Percentiles rank a stretch among this genome's conserved stretches.
Conservation (phyloP, 2,329 filamentous ascomycete species). For the Phialophora chinensis region DNA sequence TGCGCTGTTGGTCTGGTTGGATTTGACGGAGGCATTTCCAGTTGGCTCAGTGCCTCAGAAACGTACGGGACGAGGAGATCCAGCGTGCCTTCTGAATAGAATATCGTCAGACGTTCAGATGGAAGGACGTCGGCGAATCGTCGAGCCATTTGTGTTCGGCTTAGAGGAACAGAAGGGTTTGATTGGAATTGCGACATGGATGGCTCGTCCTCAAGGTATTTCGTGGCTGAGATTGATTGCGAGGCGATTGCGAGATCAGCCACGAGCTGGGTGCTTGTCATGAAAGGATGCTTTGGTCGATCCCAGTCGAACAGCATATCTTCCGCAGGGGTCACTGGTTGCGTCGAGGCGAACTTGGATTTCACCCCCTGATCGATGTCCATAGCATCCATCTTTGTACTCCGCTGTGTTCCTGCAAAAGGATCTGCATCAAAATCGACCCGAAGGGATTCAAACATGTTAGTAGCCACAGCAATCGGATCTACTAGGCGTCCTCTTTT, state of each 20-base stretch:
- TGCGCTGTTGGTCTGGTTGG: constrained; percentile 51
- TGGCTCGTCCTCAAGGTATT: constrained; percentile 78
- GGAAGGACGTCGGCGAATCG: constrained; percentile 92
- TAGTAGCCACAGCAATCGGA: constrained; percentile 83
- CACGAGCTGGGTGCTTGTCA: constrained; percentile 36
- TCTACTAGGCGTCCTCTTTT: constrained; percentile 76
- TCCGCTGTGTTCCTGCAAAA: constrained; percentile 52
- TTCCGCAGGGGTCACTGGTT: constrained; percentile 77
- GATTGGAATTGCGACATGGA: constrained; percentile 82
- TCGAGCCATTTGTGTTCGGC: constrained; percentile 85
- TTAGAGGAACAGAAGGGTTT: constrained; percentile 77
- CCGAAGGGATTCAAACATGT: constrained; percentile 88
- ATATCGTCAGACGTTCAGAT: constrained; percentile 82
- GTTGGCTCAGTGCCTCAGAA: constrained; percentile 78
- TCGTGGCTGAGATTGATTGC: constrained; percentile 50
- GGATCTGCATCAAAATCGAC: constrained; percentile 82
- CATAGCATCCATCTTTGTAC: constrained; percentile 63
- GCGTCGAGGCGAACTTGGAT: constrained; percentile 74
- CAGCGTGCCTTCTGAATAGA: constrained; percentile 82
- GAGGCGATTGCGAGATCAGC: constrained; percentile 46
- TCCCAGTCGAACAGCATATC: constrained; percentile 90
- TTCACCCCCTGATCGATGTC: constrained; percentile 65
- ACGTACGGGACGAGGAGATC: constrained; percentile 79
- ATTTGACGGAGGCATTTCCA: constrained; percentile 75
- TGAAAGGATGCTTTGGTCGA: constrained; percentile 66